Evolutionary conservation across 140 eudicot species (phyloP), one percentile per base, ranked within the genome.

Genomic region (Erigeron philadelphicus): DNA sequence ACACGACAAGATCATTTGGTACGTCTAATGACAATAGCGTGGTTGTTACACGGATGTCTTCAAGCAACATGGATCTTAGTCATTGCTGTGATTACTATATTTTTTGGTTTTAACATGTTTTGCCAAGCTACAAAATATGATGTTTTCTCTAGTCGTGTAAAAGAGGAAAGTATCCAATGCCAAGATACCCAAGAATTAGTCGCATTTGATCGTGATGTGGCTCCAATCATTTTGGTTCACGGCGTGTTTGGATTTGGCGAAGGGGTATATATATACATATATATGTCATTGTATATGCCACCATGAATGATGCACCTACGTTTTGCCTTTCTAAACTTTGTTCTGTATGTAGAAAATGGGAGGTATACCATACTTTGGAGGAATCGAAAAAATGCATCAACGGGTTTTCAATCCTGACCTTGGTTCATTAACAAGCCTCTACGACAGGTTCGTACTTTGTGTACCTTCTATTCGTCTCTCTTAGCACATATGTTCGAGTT

Each of bases 121-220:
- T 86, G 90, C 81, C 48, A 87, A 13, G 90, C 84, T 68, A 61
- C 86, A 11, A 84, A 85, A 43, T 81, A 77, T 67, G 85, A 82
- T 84, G 52, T 86, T 23, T 81, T 70, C 71, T 65, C 68, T 78
- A 65, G 76, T 84, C 83, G 19, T 68, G 38, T 17, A 11, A 42
- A 79, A 57, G 68, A 65, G 67, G 21, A 61, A 56, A 45, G 18
- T 31, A 43, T 62, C 53, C 23, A 61, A 74, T 53, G 31, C 46
- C 25, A 16, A 48, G 50, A 72, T 8, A 53, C 16, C 16, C 64
- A 19, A 46, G 64, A 63, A 19, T 53, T 41, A 50, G 48, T 35
- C 41, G 62, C 41, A 38, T 2, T 17, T 48, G 63, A 45, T 57
- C 19, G 38, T 54, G 23, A 42, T 25, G 16, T 52, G 6, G 65